A percentile compares a stretch with the other conserved stretches of the same genome.
These are phyloP conservation scores for Penicillium manginii DNA, from an alignment of 495 filamentous ascomycete genomes.

Conservation along the genomic window DNA sequence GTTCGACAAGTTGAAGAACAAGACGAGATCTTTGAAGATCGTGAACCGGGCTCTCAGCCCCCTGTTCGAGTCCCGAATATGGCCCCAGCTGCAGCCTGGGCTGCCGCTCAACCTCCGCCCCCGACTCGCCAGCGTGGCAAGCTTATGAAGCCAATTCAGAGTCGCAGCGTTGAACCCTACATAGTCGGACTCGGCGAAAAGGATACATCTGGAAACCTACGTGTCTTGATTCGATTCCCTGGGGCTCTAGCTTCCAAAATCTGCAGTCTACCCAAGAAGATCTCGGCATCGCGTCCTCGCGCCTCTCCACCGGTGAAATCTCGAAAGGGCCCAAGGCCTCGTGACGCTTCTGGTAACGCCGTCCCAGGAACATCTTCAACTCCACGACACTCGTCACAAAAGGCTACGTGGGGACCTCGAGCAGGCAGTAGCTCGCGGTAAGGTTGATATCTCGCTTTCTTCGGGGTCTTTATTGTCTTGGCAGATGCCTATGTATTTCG, in stretches of 20 bases:
- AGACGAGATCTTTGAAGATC: constrained; percentile 82
- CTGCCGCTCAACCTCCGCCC: constrained; percentile 44
- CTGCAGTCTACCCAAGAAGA: constrained; percentile 38
- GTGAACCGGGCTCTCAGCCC: constrained; percentile 77
- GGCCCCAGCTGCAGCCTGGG: constrained; percentile 58
- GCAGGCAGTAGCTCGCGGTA: constrained; percentile 16
- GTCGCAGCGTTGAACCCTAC: constrained; percentile 44
- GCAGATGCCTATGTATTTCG: too few species aligned
- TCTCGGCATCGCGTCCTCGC: constrained; percentile 26
- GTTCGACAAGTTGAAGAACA: constrained; percentile 71
- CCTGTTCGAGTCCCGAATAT: constrained; percentile 66
- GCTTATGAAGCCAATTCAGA: constrained; percentile 42
- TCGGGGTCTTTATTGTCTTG: too few species aligned
- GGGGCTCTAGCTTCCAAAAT: constrained; percentile 37
- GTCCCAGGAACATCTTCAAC: constrained; percentile 29
- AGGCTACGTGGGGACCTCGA: constrained; percentile 39
- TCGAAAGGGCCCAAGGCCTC: constrained; percentile 40
- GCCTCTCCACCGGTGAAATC: constrained; percentile 35
- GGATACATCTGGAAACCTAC: constrained; percentile 39
- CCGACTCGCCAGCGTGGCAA: constrained; percentile 38
- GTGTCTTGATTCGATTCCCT: constrained; percentile 40
- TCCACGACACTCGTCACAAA: constrained; percentile 33
- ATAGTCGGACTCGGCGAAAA: constrained; percentile 38
- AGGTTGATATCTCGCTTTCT: not conserved
- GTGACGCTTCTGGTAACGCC: constrained; percentile 30